phyloP scores from a whole-genome alignment of 805 yeast species.

The Jamesozyma hellenica region DNA sequence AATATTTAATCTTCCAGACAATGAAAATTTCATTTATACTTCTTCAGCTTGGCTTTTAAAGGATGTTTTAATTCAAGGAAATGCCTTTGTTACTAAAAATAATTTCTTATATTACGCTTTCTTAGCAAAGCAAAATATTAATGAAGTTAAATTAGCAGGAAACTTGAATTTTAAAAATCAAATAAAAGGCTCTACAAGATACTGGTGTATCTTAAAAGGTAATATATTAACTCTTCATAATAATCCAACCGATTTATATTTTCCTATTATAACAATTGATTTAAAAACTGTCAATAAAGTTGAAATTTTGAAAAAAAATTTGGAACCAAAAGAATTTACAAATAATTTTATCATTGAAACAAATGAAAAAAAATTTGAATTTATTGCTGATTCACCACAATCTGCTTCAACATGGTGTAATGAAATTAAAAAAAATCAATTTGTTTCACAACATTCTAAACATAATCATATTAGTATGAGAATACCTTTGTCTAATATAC shows the following conservation, averaged over 20 bases:
- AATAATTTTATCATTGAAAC: slow-evolving; percentile 52
- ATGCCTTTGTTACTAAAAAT: slow-evolving; percentile 56
- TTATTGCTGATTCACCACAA: slow-evolving; percentile 62
- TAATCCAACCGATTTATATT: slow-evolving; percentile 70
- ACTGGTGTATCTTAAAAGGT: slow-evolving; percentile 72
- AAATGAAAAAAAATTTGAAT: slow-evolving; percentile 46
- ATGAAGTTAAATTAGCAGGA: slow-evolving; percentile 38
- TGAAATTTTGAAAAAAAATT: slow-evolving; percentile 32
- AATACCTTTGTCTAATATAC: slow-evolving; percentile 60
- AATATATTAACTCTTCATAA: slow-evolving; percentile 59
- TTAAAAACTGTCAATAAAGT: slow-evolving; percentile 53
- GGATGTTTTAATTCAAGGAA: slow-evolving; percentile 82
- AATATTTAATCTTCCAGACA: slow-evolving; percentile 38
- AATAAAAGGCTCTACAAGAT: slow-evolving; percentile 32
- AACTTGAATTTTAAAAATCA: slow-evolving; percentile 36
- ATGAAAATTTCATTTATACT: slow-evolving; percentile 49
- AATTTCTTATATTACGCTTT: slow-evolving; percentile 68
- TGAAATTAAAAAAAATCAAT: slow-evolving; percentile 62
- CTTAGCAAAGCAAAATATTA: slow-evolving; percentile 45
- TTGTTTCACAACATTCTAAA: slow-evolving; percentile 52
- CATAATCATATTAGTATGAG: slow-evolving; percentile 67
- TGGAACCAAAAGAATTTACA: slow-evolving; percentile 8
- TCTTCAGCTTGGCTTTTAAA: slow-evolving; percentile 71
- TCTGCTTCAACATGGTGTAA: slow-evolving; percentile 78
- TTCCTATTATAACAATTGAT: slow-evolving; percentile 70